Percentiles rank a stretch among this genome's conserved stretches.
phyloP scores from a whole-genome alignment of 345 rosid species.

The Aquilaria yunnanensis region DNA sequence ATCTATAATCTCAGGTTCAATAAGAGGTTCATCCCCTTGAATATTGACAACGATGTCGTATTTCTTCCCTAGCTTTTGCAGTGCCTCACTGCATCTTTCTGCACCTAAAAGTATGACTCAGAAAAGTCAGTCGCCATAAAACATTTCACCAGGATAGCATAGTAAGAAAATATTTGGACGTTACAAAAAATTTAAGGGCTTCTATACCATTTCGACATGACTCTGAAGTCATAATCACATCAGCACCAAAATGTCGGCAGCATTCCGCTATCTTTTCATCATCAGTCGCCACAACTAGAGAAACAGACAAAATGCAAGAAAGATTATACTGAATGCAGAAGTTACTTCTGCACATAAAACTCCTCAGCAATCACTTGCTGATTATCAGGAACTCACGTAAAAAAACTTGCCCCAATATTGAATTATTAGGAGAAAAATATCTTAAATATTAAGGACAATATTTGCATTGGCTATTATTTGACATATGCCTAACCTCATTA shows the following conservation, averaged over 20 bases:
- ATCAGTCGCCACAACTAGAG: constrained; percentile 90
- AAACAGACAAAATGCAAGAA: neutral
- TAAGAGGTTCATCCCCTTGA: constrained; percentile 96
- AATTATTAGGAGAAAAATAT: too few species aligned
- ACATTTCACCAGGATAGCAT: neutral
- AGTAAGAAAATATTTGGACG: neutral
- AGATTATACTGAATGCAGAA: too few species aligned
- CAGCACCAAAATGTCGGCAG: constrained; percentile 92
- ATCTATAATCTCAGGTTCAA: constrained; percentile 92
- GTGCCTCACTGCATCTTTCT: constrained; percentile 88
- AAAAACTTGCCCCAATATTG: too few species aligned
- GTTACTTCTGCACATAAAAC: too few species aligned
- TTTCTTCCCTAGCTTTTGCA: constrained; percentile 74
- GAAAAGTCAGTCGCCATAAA: neutral
- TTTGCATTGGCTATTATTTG: too few species aligned
- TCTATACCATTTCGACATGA: constrained; percentile 80
- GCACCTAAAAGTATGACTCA: constrained; percentile 40
- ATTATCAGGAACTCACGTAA: too few species aligned
- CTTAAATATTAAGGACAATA: too few species aligned
- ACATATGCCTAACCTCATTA: too few species aligned
- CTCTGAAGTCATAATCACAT: constrained; percentile 94
- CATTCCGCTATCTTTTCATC: constrained; percentile 88
- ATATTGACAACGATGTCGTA: constrained; percentile 91
- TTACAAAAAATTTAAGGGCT: neutral
- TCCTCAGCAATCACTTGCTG: too few species aligned